These are phyloP conservation scores for Pseudogymnoascus sp. DNA, from an alignment of 2,329 filamentous ascomycete genomes.

Conservation along the genomic window DNA sequence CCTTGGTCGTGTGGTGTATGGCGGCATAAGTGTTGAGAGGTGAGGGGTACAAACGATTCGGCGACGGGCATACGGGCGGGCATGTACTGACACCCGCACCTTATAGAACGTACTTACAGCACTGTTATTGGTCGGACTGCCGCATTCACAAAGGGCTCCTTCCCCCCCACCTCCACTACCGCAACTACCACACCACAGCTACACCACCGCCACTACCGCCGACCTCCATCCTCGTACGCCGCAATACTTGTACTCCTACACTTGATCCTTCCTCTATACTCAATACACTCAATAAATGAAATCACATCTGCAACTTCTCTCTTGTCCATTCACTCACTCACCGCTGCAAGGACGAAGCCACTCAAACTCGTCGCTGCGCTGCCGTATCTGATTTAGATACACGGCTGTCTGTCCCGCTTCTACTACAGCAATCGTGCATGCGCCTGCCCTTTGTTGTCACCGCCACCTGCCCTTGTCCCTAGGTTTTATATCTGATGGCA, in stretches of 20 bases:
- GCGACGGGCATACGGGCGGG: neutral
- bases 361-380: neutral
- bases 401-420: neutral
- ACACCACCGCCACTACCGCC: neutral
- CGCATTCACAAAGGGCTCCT: slow-evolving; percentile 2
- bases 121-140: neutral
- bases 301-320: neutral
- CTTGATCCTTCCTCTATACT: neutral
- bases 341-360: neutral
- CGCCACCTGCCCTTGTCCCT: slow-evolving; percentile 13
- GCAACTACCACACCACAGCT: neutral
- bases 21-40: neutral
- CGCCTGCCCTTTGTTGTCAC: neutral
- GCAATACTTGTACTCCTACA: neutral
- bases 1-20: neutral
- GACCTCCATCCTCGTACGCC: neutral
- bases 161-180: neutral
- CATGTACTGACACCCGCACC: neutral
- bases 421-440: neutral
- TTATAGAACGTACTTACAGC: neutral
- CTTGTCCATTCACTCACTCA: neutral
- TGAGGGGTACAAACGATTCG: neutral
- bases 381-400: neutral
- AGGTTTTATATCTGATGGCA: slow-evolving; percentile 23
- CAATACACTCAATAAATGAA: neutral